Evolutionary conservation across 2,329 filamentous ascomycete genomes (phyloP).

Genomic region (Alternaria viburni): DNA sequence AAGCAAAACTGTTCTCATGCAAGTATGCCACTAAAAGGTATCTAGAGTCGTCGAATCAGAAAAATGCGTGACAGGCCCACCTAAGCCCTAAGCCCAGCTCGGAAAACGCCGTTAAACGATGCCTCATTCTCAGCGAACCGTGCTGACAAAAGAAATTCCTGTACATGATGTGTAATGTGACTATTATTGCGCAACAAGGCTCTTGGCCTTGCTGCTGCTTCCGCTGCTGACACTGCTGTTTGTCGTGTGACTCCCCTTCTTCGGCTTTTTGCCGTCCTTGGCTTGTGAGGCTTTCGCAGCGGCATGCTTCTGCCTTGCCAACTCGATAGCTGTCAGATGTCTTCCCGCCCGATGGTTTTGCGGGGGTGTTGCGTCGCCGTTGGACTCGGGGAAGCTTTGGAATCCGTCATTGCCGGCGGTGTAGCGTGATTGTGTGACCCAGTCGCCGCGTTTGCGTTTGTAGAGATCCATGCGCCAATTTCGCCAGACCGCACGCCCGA

Average conservation of each 20-base stretch:
- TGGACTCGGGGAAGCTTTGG: constrained; percentile 56
- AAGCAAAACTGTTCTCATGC: constrained; percentile 4
- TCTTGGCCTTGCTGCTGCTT: constrained; percentile 33
- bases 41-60: constrained; percentile 38
- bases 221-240: constrained; percentile 24
- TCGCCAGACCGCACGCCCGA: constrained; percentile 72
- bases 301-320: constrained; percentile 64
- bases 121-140: constrained; percentile 9
- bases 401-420: constrained; percentile 59
- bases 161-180: not conserved
- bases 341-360: constrained; percentile 29
- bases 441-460: constrained; percentile 67
- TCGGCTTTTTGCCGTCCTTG: constrained; percentile 36
- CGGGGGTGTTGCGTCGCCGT: constrained; percentile 20
- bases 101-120: constrained; percentile 27
- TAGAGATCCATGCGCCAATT: constrained; percentile 79
- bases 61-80: constrained; percentile 13
- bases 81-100: not conserved
- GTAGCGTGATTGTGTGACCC: constrained; percentile 66
- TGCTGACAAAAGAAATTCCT: constrained; percentile 18
- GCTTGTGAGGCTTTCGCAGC: constrained; percentile 51
- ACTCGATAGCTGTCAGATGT: constrained; percentile 55
- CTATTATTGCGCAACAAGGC: constrained; percentile 32
- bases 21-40: constrained; percentile 28
- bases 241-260: constrained; percentile 22